Evolutionary conservation across 352 stramenopile genomes (phyloP), one percentile per base, ranked within the genome.

Genomic region (Phytophthora aleatoria): DNA sequence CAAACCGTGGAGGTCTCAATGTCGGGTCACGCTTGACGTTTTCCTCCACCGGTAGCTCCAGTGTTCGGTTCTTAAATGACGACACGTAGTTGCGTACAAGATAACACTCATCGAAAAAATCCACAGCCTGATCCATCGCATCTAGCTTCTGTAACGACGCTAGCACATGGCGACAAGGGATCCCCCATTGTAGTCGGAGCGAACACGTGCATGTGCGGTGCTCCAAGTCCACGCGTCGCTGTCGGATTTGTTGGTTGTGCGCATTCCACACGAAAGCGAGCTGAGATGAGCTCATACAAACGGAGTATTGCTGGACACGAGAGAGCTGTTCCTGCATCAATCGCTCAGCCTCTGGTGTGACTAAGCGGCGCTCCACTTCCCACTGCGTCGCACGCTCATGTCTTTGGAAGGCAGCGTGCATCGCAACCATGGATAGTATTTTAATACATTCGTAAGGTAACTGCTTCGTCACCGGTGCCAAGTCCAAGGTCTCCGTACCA

Each of bases 91-190:
- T 83, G 43, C 64, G 66, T 42, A 83, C 74, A 12, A 77, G 56
- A 48, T 80, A 83, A 51, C 74, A 81, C 50, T 83, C 74, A 44
- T 85, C 74, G 45, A 85, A 85, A 47, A 71, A 83, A 7, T 85
- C 71, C 35, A 76, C 59, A 2, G 69, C 63, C 28, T 74, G 71
- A 16, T 47, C 57, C 38, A 79, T 60, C 8, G 45, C 52, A 10
- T 66, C 67, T 4, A 79, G 42, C 57, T 81, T 77, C 43, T 76
- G 74, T 50, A 85, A 55, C 20, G 59, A 74, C 11, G 74, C 73
- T 35, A 85, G 51, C 1, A 80, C 56, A 48, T 85, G 77, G 7
- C 77, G 71, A 30, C 77, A 85, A 15, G 77, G 77, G 3, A 83
- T 61, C 8, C 77, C 76, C 47, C 61, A 76, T 30, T 83, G 77